These are phyloP conservation scores for Parasarocladium wereldwijsianum DNA, from an alignment of 2,329 filamentous ascomycete genomes.

Conservation along the genomic window DNA sequence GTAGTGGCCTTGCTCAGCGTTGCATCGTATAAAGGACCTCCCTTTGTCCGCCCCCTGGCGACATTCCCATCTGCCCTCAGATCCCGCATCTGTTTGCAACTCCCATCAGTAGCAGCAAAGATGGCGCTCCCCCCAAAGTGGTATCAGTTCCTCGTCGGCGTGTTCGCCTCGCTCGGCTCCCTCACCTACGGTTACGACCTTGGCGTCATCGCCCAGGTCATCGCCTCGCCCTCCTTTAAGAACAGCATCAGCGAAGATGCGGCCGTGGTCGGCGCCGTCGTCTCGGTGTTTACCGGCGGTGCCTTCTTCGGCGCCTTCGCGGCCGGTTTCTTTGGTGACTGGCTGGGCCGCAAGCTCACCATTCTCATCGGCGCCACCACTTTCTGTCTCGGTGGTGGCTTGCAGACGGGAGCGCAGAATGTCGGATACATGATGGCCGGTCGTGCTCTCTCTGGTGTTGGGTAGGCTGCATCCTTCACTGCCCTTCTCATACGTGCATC, in stretches of 20 bases:
- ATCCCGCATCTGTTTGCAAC: too few species aligned
- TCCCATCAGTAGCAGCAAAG: not conserved
- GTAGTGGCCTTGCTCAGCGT: too few species aligned
- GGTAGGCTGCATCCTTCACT: slow-evolving; percentile 12
- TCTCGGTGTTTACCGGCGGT: slow-evolving; percentile 65
- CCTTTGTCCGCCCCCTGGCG: too few species aligned
- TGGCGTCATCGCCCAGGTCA: slow-evolving; percentile 9
- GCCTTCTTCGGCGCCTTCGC: slow-evolving; percentile 56
- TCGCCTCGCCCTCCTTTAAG: slow-evolving; percentile 5
- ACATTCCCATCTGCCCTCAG: slow-evolving; percentile 3
- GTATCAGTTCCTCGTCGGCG: slow-evolving; percentile 35
- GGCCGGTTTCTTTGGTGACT: slow-evolving; percentile 49
- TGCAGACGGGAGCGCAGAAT: slow-evolving; percentile 54
- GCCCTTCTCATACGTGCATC: not conserved
- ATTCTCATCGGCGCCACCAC: slow-evolving; percentile 58
- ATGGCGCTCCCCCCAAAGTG: slow-evolving; percentile 29
- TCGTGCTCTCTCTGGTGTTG: slow-evolving; percentile 52
- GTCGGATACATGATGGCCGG: slow-evolving; percentile 53
- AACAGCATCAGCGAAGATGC: slow-evolving; percentile 11
- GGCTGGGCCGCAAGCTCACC: slow-evolving; percentile 53
- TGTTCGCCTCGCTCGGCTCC: slow-evolving; percentile 41
- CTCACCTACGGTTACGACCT: slow-evolving; percentile 41
- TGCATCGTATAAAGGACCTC: too few species aligned
- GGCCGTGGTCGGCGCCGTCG: slow-evolving; percentile 25
- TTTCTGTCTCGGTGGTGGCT: slow-evolving; percentile 55